Base-by-base conservation (phyloP, 1,284 basidiomycete genomes). In the Ganoderma sp. region DNA sequence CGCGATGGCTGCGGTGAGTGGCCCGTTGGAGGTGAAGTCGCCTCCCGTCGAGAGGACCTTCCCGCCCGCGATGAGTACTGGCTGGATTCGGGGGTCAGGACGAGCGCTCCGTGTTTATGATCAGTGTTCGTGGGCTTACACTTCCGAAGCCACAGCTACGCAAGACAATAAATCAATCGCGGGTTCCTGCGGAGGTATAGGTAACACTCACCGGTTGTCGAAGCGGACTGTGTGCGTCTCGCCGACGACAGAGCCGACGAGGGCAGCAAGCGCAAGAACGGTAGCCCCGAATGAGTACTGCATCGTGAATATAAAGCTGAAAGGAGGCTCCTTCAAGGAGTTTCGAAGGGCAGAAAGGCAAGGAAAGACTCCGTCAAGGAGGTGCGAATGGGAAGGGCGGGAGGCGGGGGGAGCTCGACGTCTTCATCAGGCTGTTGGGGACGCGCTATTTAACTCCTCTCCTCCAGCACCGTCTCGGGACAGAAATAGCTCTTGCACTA, bases 151-250 rank as follows among this genome's bases (percentile, higher is more conserved):
- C 81, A 71, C 81, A 82, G 67, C 81, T 81, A 22, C 54, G 45
- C 22, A 57, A 17, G 25, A 2, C 45, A 3, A 8, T 28, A 28
- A 28, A 28, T 28, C 25, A 28, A 28, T 28, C 25, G 25, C 25
- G 25, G 25, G 25, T 28, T 28, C 25, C 25, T 28, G 25, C 25
- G 25, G 25, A 28, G 25, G 25, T 28, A 28, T 28, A 28, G 25
- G 25, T 28, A 28, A 28, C 25, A 28, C 78, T 64, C 61, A 82
- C 81, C 78, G 72, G 74, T 82, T 82, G 42, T 77, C 67, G 57
- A 82, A 82, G 17, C 72, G 70, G 61, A 82, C 73, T 39, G 77
- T 82, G 71, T 82, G 81, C 17, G 75, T 67, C 68, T 82, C 81
- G 3, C 79, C 79, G 10, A 71, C 71, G 45, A 75, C 79, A n/a